A percentile compares a stretch with the other conserved stretches of the same genome.
phyloP scores from a whole-genome alignment of 768 basidiomycete genomes.

The Pisolithus marmoratus region DNA sequence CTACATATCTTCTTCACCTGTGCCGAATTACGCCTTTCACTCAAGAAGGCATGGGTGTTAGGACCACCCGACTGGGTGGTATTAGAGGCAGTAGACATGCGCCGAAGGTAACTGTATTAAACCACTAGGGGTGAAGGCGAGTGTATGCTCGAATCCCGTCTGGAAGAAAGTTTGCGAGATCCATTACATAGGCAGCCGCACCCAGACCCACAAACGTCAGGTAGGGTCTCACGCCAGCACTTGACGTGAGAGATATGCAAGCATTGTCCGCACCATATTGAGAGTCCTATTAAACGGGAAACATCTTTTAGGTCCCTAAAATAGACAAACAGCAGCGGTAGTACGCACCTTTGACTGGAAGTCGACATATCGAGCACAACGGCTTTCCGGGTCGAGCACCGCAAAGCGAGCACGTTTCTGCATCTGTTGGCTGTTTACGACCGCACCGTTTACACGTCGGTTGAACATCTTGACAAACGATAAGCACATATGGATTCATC shows the following conservation, averaged over 20 bases:
- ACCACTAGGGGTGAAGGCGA: no score
- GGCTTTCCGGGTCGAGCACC: slow-evolving; percentile 39
- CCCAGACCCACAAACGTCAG: slow-evolving; percentile 57
- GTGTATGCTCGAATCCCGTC: no score
- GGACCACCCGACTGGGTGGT: no score
- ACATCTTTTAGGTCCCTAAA: background rate
- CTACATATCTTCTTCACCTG: slow-evolving; percentile 31
- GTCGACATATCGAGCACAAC: slow-evolving; percentile 66
- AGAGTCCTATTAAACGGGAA: slow-evolving; percentile 44
- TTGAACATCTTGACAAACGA: slow-evolving; percentile 34
- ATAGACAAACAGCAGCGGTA: background rate
- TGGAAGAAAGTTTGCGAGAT: background rate
- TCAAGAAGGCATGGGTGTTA: no score
- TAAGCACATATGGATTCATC: background rate
- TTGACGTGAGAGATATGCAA: slow-evolving; percentile 61
- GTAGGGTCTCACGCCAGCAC: slow-evolving; percentile 45
- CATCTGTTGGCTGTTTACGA: slow-evolving; percentile 27
- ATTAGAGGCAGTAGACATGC: no score
- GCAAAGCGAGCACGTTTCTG: slow-evolving; percentile 39
- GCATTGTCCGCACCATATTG: slow-evolving; percentile 55
- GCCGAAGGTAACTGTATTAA: no score
- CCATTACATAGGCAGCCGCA: slow-evolving; percentile 59
- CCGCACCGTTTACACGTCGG: slow-evolving; percentile 45
- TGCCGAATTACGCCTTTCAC: slow-evolving; percentile 43
- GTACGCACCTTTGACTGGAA: slow-evolving; percentile 64